phyloP scores from a whole-genome alignment of 2,329 filamentous ascomycete species.

The Colletotrichum sp. region DNA sequence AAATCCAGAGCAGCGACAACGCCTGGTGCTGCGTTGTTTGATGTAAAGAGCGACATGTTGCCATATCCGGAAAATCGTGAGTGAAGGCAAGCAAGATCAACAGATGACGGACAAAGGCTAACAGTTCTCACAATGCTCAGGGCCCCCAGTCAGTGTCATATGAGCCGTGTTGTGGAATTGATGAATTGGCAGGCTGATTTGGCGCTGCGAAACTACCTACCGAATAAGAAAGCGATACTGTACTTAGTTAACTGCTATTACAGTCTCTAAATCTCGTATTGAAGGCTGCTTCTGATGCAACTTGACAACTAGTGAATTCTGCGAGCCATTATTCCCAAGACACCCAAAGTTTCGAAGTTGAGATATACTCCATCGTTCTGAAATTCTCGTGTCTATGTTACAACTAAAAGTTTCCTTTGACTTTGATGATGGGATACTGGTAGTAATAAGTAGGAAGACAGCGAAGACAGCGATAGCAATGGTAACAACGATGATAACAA shows the following conservation, averaged over 20 bases:
- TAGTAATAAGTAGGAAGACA: too few relatives aligned
- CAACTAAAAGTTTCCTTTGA: background rate
- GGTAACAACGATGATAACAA: too few relatives aligned
- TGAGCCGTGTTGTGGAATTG: background rate
- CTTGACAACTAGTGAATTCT: background rate
- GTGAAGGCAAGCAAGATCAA: background rate
- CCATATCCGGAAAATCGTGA: background rate
- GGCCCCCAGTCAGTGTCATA: background rate
- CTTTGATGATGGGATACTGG: background rate
- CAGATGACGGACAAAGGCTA: background rate
- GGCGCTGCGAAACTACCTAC: background rate
- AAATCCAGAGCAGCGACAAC: background rate
- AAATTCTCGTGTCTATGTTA: background rate
- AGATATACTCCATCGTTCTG: background rate
- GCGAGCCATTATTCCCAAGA: background rate
- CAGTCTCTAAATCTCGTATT: background rate
- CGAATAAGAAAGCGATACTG: background rate
- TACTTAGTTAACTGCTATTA: background rate
- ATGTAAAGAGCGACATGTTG: too few relatives aligned
- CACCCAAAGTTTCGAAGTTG: background rate
- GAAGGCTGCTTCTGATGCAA: background rate
- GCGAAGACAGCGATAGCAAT: too few relatives aligned
- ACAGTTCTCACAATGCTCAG: background rate
- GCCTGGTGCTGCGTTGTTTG: background rate
- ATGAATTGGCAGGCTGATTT: background rate